These are phyloP conservation scores for Daldinia vernicosa DNA, from an alignment of 495 filamentous ascomycete species.

Conservation along the genomic window DNA sequence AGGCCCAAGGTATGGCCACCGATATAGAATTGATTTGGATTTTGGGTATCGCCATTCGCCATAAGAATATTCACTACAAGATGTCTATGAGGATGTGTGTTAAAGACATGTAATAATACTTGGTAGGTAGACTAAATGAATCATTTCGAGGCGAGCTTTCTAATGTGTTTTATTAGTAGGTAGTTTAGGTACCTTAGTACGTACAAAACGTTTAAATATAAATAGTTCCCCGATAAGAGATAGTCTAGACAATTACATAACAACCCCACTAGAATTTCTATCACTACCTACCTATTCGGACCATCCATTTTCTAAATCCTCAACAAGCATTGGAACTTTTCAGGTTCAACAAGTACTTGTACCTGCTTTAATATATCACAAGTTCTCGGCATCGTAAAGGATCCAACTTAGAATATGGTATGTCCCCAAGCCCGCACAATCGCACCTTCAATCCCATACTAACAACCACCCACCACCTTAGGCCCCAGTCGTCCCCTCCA, in stretches of 20 bases:
- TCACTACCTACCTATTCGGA: constrained; percentile 16
- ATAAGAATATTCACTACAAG: not conserved
- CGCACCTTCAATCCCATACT: constrained; percentile 16
- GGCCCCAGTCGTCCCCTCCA: constrained; percentile 56
- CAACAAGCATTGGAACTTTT: constrained; percentile 32
- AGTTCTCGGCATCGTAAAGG: not conserved
- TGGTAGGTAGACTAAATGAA: not conserved
- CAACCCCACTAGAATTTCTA: constrained; percentile 23
- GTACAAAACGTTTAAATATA: too few species aligned
- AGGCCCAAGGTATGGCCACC: not conserved
- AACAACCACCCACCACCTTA: constrained; percentile 28
- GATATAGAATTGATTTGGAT: constrained; percentile 1
- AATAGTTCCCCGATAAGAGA: not conserved
- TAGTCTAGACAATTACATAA: constrained; percentile 2
- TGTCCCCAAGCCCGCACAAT: not conserved
- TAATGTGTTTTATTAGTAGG: not conserved
- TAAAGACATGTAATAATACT: not conserved
- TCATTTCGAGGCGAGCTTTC: not conserved
- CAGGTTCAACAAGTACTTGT: not conserved
- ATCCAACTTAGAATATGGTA: constrained; percentile 1
- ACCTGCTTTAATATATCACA: not conserved
- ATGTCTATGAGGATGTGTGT: not conserved
- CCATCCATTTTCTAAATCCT: constrained; percentile 15
- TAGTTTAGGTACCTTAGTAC: too few species aligned
- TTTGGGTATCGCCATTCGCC: constrained; percentile 1